phyloP scores from a whole-genome alignment of 2,329 filamentous ascomycete species.

The Ophiostoma ulmi region DNA sequence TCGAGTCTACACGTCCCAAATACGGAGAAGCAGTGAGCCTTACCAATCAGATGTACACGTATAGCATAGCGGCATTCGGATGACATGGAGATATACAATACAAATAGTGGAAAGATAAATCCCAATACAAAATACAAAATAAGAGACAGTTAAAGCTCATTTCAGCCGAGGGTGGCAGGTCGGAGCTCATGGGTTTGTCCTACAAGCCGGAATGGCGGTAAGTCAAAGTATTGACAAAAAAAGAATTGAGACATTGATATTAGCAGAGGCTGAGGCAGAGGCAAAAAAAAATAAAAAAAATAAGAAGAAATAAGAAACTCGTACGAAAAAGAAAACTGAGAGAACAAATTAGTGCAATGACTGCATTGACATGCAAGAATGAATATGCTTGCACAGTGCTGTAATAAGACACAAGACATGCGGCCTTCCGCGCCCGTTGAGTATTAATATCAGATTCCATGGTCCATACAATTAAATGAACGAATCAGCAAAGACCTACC shows the following conservation, averaged over 20 bases:
- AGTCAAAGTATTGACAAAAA: neutral
- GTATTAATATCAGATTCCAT: neutral
- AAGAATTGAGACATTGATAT: neutral
- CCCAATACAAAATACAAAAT: neutral
- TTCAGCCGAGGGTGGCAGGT: neutral
- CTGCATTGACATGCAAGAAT: neutral
- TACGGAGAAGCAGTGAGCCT: neutral
- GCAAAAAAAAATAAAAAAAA: too few species aligned
- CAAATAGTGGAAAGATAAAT: neutral
- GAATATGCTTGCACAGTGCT: neutral
- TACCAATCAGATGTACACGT: neutral
- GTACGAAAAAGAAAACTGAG: neutral
- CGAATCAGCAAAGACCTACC: neutral
- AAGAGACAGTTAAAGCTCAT: neutral
- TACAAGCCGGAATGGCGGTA: conserved; percentile 4
- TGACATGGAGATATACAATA: neutral
- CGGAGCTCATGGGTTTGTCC: neutral
- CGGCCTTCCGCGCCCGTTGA: conserved; percentile 11
- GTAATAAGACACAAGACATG: neutral
- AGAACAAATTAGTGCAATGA: neutral
- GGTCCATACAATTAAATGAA: neutral
- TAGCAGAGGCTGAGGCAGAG: neutral
- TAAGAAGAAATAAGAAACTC: neutral
- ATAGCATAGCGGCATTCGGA: neutral
- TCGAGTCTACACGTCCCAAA: neutral